phyloP scores from a whole-genome alignment of 139 green algal species.

The Prasinococcaceae sp. region DNA sequence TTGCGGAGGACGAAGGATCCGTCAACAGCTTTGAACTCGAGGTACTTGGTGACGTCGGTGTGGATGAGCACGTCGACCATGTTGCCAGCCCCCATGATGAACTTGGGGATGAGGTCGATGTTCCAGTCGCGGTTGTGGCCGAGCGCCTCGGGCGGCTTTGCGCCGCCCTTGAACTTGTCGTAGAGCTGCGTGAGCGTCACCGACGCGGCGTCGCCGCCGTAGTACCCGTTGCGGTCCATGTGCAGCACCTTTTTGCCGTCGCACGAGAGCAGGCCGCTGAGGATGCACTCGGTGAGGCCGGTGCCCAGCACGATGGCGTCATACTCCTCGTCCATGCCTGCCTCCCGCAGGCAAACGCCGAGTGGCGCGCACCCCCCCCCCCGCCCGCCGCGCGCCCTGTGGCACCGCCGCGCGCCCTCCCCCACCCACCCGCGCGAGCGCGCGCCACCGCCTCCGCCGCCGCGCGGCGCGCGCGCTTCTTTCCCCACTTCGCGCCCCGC shows the following conservation, averaged over 20 bases:
- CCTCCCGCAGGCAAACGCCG: too few species aligned
- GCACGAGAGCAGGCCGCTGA: constrained; percentile 87
- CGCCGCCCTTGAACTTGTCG: constrained; percentile 64
- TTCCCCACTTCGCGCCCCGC: too few species aligned
- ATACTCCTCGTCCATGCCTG: constrained; percentile 80
- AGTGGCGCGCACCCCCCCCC: too few species aligned
- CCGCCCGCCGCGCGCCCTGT: too few species aligned
- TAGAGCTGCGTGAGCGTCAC: constrained; percentile 89
- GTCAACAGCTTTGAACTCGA: constrained; percentile 97
- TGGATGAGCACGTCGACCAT: constrained; percentile 82
- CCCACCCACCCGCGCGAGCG: too few species aligned
- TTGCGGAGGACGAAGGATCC: constrained; percentile 84
- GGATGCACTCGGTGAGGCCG: constrained; percentile 97
- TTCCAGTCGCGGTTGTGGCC: constrained; percentile 89
- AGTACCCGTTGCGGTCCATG: constrained; percentile 97
- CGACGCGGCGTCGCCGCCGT: constrained; percentile 86
- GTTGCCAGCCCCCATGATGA: constrained; percentile 94
- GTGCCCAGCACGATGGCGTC: constrained; percentile 96
- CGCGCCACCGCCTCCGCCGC: too few species aligned
- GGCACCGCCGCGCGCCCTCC: too few species aligned
- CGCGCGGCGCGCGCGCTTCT: too few species aligned
- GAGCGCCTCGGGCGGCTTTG: constrained; percentile 43
- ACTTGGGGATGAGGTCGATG: constrained; percentile 95
- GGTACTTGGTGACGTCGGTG: constrained; percentile 94
- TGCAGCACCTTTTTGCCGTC: constrained; percentile 89